phyloP scores from a whole-genome alignment of 495 filamentous ascomycete species.

The Oleoguttula mirabilis region DNA sequence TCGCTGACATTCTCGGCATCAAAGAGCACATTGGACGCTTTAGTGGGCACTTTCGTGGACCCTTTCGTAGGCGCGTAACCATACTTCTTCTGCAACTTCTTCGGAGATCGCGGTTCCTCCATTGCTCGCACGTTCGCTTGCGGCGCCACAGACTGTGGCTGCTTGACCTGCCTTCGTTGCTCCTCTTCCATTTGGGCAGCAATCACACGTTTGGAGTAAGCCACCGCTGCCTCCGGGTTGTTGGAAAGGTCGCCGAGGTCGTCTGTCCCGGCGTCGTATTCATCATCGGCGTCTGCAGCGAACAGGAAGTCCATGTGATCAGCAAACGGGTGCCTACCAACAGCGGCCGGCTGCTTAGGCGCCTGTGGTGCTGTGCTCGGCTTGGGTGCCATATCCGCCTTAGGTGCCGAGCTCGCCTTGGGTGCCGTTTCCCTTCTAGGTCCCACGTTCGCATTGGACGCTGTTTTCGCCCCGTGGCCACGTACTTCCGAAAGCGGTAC shows the following conservation, averaged over 20 bases:
- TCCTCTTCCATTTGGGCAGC: not conserved
- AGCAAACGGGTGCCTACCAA: constrained; percentile 17
- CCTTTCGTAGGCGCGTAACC: too few relatives aligned
- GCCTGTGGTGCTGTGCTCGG: not conserved
- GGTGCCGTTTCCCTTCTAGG: too few relatives aligned
- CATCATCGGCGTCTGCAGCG: constrained; percentile 15
- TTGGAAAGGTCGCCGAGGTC: constrained; percentile 14
- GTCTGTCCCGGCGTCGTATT: constrained; percentile 19
- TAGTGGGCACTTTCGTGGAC: constrained; percentile 11
- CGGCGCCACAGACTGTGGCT: not conserved
- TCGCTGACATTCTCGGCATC: constrained; percentile 25
- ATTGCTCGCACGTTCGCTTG: not conserved
- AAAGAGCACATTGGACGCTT: constrained; percentile 29
- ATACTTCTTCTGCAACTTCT: constrained; percentile 4
- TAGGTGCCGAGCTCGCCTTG: too few relatives aligned
- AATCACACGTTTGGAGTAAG: constrained; percentile 18
- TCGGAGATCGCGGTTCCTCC: not conserved
- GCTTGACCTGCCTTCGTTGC: not conserved
- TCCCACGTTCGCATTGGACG: too few relatives aligned
- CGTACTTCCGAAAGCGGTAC: too few relatives aligned
- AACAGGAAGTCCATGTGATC: constrained; percentile 19
- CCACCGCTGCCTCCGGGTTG: constrained; percentile 21
- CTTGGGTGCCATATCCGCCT: not conserved
- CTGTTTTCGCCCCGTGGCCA: too few relatives aligned
- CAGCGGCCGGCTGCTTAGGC: too few relatives aligned